A percentile compares a stretch with the other conserved stretches of the same genome.
phyloP scores from a whole-genome alignment of 371 early-diverging fungal species.

The Mucor plumbeus region DNA sequence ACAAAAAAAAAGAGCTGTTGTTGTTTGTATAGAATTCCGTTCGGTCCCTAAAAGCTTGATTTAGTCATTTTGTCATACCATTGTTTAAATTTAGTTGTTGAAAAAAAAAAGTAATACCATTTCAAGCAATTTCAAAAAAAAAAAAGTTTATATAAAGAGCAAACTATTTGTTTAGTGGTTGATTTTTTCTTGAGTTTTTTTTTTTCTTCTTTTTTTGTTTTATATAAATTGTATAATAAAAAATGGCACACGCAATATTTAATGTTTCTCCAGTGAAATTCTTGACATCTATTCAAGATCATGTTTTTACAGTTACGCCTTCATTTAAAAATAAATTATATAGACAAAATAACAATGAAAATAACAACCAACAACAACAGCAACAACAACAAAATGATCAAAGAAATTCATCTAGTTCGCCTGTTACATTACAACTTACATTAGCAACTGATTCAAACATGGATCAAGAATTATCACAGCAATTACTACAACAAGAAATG shows the following conservation, averaged over 20 bases:
- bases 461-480: neutral
- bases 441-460: conserved; percentile 15
- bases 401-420: conserved; percentile 15
- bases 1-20: neutral
- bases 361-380: neutral
- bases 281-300: conserved; percentile 26
- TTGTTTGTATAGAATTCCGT: conserved; percentile 18
- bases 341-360: neutral
- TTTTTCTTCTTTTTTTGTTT: conserved; percentile 8
- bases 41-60: conserved; percentile 16
- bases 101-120: neutral
- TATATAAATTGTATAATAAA: neutral
- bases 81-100: neutral
- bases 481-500: neutral
- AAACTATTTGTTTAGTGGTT: neutral
- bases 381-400: neutral
- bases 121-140: conserved; percentile 10
- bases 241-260: conserved; percentile 26
- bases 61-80: conserved; percentile 14
- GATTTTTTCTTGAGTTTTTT: conserved; percentile 4
- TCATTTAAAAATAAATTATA: conserved; percentile 15
- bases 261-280: conserved; percentile 28
- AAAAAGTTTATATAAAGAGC: conserved; percentile 4
- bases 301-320: conserved; percentile 20
- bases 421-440: conserved; percentile 21